Base-by-base conservation (phyloP, 331 rosid species). In the Rosa hybrid region DNA sequence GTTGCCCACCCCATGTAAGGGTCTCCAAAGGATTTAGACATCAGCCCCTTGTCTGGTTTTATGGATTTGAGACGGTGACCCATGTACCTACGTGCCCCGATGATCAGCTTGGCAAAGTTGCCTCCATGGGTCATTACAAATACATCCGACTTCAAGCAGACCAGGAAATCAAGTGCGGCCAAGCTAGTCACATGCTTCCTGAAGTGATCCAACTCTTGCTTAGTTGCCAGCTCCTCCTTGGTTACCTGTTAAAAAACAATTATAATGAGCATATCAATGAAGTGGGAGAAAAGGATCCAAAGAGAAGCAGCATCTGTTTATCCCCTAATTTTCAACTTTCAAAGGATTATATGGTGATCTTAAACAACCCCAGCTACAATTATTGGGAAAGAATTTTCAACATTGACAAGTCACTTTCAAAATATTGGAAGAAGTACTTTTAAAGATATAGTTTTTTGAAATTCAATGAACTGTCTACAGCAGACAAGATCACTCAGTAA, bases 111-210 rank as follows among this genome's bases (percentile, higher is more conserved):
- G 64, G 99, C 99, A 48, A 96, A 96, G 92, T 96, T 96, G 64
- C 99, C 99, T 80, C 99, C 99, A 73, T 96, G 99, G 63, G 99
- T 96, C 99, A 96, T 96, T 83, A 96, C 98, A 51, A 96, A 96
- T 34, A 96, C 99, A 84, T 96, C 99, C 10, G 99, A 96, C 80
- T 96, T 96, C 90, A 96, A 89, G 88, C 99, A 96, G 50, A 96
- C 99, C 85, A 96, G 87, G 94, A 96, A 96, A 82, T 96, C 99
- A 6, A 96, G 94, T 51, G 99, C 99, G n/a, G 99, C 99, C 63
- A 96, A 92, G 86, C 98, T 96, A 8, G 99, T 96, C 78, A 96
- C 99, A 76, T 96, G 99, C 90, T 93, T 96, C 89, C 92, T 87
- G 84, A 96, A 93, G 83, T 86, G 88, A 88, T 88, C 98, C 78